phyloP scores from a whole-genome alignment of 2,329 filamentous ascomycete genomes.

The Cercospora sp. region DNA sequence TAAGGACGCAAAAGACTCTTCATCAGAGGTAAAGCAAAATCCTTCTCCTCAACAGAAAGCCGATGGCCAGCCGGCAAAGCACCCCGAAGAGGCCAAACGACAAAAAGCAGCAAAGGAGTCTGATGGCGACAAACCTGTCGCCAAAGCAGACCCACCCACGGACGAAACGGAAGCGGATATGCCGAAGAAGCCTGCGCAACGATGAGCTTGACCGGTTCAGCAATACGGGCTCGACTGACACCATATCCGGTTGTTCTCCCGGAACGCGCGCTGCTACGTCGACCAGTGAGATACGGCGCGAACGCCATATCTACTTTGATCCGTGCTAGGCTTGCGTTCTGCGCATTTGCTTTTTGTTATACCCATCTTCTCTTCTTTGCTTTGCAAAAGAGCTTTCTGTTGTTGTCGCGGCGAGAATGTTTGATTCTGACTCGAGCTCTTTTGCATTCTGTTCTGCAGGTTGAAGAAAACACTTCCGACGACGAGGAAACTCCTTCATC shows the following conservation, averaged over 20 bases:
- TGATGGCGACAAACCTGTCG: conserved; percentile 2
- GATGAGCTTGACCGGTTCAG: not conserved
- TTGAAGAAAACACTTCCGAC: conserved; percentile 14
- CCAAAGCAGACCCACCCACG: not conserved
- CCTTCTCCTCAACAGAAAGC: conserved; percentile 14
- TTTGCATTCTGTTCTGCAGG: conserved; percentile 18
- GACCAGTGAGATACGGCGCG: not conserved
- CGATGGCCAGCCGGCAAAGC: conserved; percentile 12
- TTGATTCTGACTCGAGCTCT: conserved; percentile 20
- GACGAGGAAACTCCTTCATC: not conserved
- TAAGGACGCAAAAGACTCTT: conserved; percentile 14
- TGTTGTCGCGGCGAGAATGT: conserved; percentile 9
- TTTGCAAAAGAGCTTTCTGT: conserved; percentile 2
- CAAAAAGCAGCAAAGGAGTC: conserved; percentile 9
- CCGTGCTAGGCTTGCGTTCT: not conserved
- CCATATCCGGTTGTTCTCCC: not conserved
- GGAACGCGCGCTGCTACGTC: not conserved
- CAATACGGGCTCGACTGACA: not conserved
- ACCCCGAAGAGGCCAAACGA: conserved; percentile 10
- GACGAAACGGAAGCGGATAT: not conserved
- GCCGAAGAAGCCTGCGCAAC: not conserved
- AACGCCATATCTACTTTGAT: conserved; percentile 3
- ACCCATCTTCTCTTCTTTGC: not conserved
- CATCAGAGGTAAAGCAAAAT: conserved; percentile 22
- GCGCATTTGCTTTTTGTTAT: not conserved